A percentile compares a stretch with the other conserved stretches of the same genome.
Conservation (phyloP, 257 asterid genomes). For the Solanum corneliomulleri region DNA sequence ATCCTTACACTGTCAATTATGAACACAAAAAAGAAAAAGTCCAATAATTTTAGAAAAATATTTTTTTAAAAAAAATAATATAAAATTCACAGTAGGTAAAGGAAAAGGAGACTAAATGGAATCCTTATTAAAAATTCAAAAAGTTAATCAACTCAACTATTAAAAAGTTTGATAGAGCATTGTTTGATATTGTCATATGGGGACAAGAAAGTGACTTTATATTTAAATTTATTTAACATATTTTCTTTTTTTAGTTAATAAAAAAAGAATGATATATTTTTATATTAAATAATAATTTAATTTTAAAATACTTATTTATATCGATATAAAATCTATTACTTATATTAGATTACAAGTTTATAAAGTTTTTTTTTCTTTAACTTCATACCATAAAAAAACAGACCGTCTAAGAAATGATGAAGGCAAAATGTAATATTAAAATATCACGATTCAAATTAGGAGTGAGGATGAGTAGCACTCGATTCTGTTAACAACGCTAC, state of each 20-base stretch:
- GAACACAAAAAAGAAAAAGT: neutral
- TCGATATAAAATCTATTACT: no score
- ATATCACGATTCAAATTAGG: neutral
- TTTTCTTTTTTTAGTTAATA: no score
- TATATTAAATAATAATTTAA: no score
- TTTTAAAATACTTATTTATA: no score
- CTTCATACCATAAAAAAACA: neutral
- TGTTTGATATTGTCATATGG: neutral
- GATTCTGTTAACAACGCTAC: neutral
- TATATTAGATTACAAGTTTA: no score
- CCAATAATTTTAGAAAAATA: neutral
- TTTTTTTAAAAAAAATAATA: neutral
- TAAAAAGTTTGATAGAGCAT: no score
- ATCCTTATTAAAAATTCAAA: no score
- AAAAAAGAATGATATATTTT: no score
- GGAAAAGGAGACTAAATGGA: neutral
- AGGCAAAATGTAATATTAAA: neutral
- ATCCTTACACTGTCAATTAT: neutral
- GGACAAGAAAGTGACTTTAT: neutral
- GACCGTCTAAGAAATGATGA: neutral
- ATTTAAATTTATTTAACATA: no score
- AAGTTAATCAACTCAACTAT: no score
- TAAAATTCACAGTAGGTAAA: no score
- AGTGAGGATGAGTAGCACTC: neutral
- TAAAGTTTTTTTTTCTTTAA: no score